A percentile compares a stretch with the other conserved stretches of the same genome.
phyloP scores from a whole-genome alignment of 148 eudicot genomes.

The Fagopyrum homotropicum region DNA sequence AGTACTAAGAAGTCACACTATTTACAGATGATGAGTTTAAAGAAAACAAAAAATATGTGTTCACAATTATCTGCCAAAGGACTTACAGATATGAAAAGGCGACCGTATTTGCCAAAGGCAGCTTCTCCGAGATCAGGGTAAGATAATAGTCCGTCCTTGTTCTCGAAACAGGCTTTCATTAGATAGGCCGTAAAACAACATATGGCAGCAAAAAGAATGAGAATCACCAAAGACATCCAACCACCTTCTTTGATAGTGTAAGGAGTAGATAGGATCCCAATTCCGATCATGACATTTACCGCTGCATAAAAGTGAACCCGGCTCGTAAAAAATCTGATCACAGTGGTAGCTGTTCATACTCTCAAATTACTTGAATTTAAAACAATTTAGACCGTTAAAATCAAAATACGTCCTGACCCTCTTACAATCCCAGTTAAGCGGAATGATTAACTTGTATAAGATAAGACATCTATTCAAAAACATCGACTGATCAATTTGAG shows the following conservation, averaged over 20 bases:
- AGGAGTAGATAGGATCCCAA: slow-evolving; percentile 85
- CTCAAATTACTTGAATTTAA: background rate
- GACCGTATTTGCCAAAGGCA: slow-evolving; percentile 90
- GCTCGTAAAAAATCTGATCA: background rate
- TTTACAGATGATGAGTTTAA: too few species aligned
- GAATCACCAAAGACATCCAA: slow-evolving; percentile 62
- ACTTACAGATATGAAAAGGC: slow-evolving; percentile 79
- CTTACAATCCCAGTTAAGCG: too few species aligned
- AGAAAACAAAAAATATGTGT: background rate
- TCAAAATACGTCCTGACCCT: too few species aligned
- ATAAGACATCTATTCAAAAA: too few species aligned
- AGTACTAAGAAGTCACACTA: background rate
- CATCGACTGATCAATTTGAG: background rate
- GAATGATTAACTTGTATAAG: too few species aligned
- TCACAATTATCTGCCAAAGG: slow-evolving; percentile 16
- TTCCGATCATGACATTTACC: slow-evolving; percentile 80
- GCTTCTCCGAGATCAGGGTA: slow-evolving; percentile 97
- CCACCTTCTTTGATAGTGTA: slow-evolving; percentile 74
- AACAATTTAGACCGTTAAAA: too few species aligned
- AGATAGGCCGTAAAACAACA: slow-evolving; percentile 85
- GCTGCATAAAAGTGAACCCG: slow-evolving; percentile 29
- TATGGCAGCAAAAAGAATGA: slow-evolving; percentile 59
- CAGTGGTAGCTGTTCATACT: background rate
- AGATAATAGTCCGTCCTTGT: slow-evolving; percentile 52
- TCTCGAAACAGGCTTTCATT: slow-evolving; percentile 82